Conservation (phyloP, 129 eudicot species). For the Dittrichia graveolens region DNA sequence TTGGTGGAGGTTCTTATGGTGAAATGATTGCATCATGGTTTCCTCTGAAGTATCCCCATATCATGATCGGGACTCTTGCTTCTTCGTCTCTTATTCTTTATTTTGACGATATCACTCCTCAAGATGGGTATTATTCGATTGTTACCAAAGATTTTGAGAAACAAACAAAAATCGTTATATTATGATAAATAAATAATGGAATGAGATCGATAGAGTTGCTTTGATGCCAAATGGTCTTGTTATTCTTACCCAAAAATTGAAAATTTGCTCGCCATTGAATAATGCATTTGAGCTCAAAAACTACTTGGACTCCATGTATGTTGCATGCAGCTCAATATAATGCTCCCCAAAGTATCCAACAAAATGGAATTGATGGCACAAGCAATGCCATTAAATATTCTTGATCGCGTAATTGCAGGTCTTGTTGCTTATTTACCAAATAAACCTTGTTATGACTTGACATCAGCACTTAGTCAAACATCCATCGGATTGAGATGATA, state of each 20-base stretch:
- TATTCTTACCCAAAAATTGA: conserved; percentile 52
- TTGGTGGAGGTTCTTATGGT: conserved; percentile 85
- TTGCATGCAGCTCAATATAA: conserved; percentile 59
- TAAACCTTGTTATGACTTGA: conserved; percentile 36
- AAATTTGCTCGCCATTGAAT: conserved; percentile 56
- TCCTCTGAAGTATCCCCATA: conserved; percentile 79
- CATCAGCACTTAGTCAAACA: conserved; percentile 30
- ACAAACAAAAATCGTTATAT: conserved; percentile 58
- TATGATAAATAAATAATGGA: conserved; percentile 69
- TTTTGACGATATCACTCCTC: conserved; percentile 58
- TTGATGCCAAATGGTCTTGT: conserved; percentile 58
- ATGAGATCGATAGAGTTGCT: conserved; percentile 59
- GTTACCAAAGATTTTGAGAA: conserved; percentile 69
- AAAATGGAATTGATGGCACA: conserved; percentile 48
- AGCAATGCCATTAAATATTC: conserved; percentile 45
- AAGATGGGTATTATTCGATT: conserved; percentile 55
- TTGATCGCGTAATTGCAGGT: conserved; percentile 60
- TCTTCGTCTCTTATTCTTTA: conserved; percentile 82
- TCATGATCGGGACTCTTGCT: conserved; percentile 77
- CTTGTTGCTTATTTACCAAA: conserved; percentile 31
- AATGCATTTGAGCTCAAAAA: conserved; percentile 40
- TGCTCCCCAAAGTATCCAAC: conserved; percentile 56
- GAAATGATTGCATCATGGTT: conserved; percentile 95
- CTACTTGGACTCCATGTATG: conserved; percentile 45
- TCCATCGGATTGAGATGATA: conserved; percentile 54